Evolutionary conservation across 2,329 filamentous ascomycete genomes (phyloP), one percentile per base, ranked within the genome.

Genomic region (Nemania sp.): DNA sequence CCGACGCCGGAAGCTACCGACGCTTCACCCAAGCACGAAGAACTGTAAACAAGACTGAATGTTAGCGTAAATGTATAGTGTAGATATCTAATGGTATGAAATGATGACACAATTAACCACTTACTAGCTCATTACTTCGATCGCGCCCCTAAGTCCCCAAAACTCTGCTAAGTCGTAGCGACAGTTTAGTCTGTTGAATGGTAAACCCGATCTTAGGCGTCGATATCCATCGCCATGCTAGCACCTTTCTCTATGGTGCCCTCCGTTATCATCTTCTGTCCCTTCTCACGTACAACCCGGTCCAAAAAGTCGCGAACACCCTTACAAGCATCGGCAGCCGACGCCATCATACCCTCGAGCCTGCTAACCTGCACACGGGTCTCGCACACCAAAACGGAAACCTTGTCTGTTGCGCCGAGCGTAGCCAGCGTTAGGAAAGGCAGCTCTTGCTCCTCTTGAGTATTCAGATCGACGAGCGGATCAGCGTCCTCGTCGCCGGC

Each of bases 241-340:
- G 81, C 82, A 10, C 85, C 84, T 74, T 78, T 83, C 72, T 84
- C 83, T 26, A 86, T 82, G 4, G 82, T 81, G 0, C 85, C 86
- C 70, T 88, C 87, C 51, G 83, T 82, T 15, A 93, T 79, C 82
- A 93, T 88, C 77, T 85, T 86, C 67, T 81, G 84, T 3, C 92
- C 92, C 79, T 90, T 90, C 52, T 88, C 88, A 77, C 90, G 89
- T 53, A 98, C 90, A 15, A 97, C 90, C 6, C 86, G 85, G 79
- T 98, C 94, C 75, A 99, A 78, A 57, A 97, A 91, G 72, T 89
- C 87, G 71, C 93, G 87, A 45, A 98, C 90, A 78, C 94, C 91
- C 80, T 91, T 93, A 80, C 95, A 98, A 5, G 94, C 96, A 78
- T 98, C 94, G 56, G 98, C 89, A 0, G 92, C 95, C 1, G 97